These are phyloP conservation scores for Monosporozyma solicola DNA, from an alignment of 805 yeast genomes.

Conservation along the genomic window DNA sequence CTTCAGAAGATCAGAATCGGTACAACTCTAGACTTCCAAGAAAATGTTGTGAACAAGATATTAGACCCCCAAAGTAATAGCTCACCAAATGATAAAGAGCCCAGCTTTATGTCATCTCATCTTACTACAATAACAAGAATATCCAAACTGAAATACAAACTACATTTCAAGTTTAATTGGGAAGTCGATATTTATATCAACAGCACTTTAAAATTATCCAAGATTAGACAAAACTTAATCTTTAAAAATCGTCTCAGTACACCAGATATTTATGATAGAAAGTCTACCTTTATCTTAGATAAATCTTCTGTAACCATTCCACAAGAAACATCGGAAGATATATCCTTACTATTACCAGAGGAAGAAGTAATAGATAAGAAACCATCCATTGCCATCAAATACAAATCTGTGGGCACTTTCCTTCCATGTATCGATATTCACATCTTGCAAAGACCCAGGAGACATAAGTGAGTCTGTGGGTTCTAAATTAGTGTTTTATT, in stretches of 20 bases:
- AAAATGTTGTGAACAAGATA: constrained; percentile 9
- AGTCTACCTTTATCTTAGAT: constrained; percentile 6
- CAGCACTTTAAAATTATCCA: constrained; percentile 17
- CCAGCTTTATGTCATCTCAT: constrained; percentile 6
- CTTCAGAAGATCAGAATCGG: constrained; percentile 22
- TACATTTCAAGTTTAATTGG: constrained; percentile 25
- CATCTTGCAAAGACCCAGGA: constrained; percentile 26
- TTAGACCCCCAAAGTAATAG: neutral
- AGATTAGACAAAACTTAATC: constrained; percentile 19
- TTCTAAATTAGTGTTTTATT: neutral
- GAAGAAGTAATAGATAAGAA: constrained; percentile 5
- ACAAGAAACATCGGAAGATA: neutral
- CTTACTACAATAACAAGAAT: constrained; percentile 20
- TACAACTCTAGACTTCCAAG: constrained; percentile 16
- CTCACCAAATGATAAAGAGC: neutral
- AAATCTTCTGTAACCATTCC: neutral
- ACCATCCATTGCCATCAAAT: constrained; percentile 17
- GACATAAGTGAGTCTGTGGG: constrained; percentile 6
- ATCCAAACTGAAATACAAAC: constrained; percentile 19
- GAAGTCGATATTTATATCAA: constrained; percentile 24
- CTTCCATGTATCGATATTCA: constrained; percentile 25
- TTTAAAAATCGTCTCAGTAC: constrained; percentile 7
- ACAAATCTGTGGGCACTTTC: constrained; percentile 17
- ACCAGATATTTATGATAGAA: constrained; percentile 4
- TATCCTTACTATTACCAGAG: neutral